Base-by-base conservation (phyloP, 345 rosid genomes). In the Salix purpurea region DNA sequence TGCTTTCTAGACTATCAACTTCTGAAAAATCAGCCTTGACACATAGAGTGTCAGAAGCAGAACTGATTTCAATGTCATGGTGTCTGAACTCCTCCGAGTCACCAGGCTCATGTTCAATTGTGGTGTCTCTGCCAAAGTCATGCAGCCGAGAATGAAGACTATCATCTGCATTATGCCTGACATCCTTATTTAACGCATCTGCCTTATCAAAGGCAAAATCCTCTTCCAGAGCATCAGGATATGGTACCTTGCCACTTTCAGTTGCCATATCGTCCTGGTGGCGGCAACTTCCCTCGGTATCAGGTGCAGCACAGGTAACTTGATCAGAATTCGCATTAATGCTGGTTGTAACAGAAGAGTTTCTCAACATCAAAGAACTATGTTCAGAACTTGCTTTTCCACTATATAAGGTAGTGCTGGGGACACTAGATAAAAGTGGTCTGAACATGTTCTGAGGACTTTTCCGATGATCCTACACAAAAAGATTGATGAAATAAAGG, bases 401-500 rank as follows among this genome's bases (percentile, higher is more conserved):
- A 77, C 65, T 82, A 83, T 91, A 91, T 69, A 93, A 91, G 78
- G 97, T 88, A 36, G 92, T 88, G 85, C 95, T 91, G 7, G 99
- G 98, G 71, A 93, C 98, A 88, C 97, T 96, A 72, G 99, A 96
- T 76, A 94, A 81, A 75, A 96, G 94, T 69, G 99, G 99, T 83
- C 99, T 90, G 84, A 96, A 96, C 99, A 96, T 96, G 83, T 91
- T 95, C 78, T 88, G 97, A 78, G 97, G 98, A 77, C 89, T 90
- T 86, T 89, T 96, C 81, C 90, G 90, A 69, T 87, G 88, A 82
- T 96, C 98, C 99, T 96, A 80, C 84, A 85, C 73, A 80, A 68
- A 67, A 84, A 65, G 5, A 72, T 73, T 78, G 48, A 69, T 69
- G 69, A 67, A 65, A 75, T 56, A 65, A 77, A 58, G 69, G 71